A percentile compares a stretch with the other conserved stretches of the same genome.
Evolutionary conservation across 306 rosid genomes (phyloP).

Genomic region (Lathyrus oleraceus): DNA sequence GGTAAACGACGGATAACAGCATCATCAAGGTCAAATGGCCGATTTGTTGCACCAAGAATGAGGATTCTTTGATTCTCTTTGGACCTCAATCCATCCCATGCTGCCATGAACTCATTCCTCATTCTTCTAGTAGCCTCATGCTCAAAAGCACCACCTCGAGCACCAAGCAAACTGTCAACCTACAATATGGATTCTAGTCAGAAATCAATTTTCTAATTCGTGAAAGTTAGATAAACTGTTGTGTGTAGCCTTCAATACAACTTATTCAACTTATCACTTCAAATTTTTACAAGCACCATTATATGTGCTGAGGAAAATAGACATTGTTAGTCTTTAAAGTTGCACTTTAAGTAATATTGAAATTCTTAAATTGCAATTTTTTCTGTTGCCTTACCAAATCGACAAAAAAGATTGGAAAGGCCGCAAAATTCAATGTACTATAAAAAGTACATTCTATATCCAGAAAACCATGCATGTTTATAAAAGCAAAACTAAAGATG

Average conservation of each 20-base stretch:
- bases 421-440: slow-evolving; percentile 2
- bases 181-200: slow-evolving; percentile 39
- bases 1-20: slow-evolving; percentile 99
- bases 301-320: neutral
- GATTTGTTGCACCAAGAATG: slow-evolving; percentile 94
- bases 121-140: slow-evolving; percentile 99
- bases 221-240: neutral
- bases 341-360: neutral
- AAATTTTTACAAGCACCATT: neutral
- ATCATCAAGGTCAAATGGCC: slow-evolving; percentile 97
- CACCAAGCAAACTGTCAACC: slow-evolving; percentile 99
- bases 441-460: neutral
- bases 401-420: neutral
- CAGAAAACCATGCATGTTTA: slow-evolving; percentile 1
- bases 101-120: slow-evolving; percentile 99
- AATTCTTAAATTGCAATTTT: neutral
- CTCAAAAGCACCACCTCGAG: slow-evolving; percentile 97
- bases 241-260: slow-evolving; percentile 15
- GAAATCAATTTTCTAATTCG: slow-evolving; percentile 19
- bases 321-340: neutral
- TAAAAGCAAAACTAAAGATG: slow-evolving; percentile 17
- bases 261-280: neutral
- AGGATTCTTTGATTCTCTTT: slow-evolving; percentile 93
- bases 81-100: slow-evolving; percentile 98
- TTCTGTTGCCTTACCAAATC: neutral